Evolutionary conservation across 106 monocot species (phyloP).

Genomic region (Xerophyta viscosa): DNA sequence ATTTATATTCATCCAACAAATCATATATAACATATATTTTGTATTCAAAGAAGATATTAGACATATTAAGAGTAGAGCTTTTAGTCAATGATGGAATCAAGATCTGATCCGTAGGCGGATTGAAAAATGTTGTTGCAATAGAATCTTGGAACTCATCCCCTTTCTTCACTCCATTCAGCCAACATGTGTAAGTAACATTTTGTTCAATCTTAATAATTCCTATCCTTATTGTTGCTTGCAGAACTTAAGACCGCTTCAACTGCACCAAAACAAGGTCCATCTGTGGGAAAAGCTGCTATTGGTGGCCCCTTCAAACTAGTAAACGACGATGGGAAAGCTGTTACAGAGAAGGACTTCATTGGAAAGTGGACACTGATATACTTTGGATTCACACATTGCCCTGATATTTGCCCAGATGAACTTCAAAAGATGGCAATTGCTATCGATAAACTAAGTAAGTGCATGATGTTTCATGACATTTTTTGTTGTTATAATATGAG

Average conservation of each 20-base stretch:
- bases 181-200: neutral
- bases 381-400: slow-evolving; percentile 97
- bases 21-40: no score
- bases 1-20: no score
- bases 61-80: no score
- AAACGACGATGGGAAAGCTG: slow-evolving; percentile 67
- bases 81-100: no score
- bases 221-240: slow-evolving; percentile 11
- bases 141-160: no score
- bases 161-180: no score
- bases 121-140: no score
- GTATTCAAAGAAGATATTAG: no score
- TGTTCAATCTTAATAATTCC: neutral
- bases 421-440: slow-evolving; percentile 77
- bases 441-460: slow-evolving; percentile 86
- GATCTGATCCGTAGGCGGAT: no score
- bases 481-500: neutral
- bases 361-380: slow-evolving; percentile 94
- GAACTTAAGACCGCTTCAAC: slow-evolving; percentile 60
- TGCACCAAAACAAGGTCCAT: slow-evolving; percentile 63
- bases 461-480: neutral
- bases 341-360: slow-evolving; percentile 75
- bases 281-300: slow-evolving; percentile 86
- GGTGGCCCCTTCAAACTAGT: slow-evolving; percentile 84
- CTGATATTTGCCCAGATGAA: slow-evolving; percentile 97